phyloP scores from a whole-genome alignment of 306 rosid genomes.

The Abrus pulchellus region DNA sequence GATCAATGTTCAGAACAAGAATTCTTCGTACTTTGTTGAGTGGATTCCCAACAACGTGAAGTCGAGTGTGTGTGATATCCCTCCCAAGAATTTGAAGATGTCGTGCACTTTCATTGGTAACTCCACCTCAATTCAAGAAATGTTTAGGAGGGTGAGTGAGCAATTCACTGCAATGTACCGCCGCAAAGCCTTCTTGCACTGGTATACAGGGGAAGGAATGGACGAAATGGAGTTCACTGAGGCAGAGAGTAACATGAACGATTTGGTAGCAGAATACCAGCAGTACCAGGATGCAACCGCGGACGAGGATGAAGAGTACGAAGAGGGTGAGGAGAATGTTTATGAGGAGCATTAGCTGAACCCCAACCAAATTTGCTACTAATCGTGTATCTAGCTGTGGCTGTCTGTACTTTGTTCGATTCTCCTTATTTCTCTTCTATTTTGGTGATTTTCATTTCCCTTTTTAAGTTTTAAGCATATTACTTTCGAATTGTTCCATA shows the following conservation, averaged over 20 bases:
- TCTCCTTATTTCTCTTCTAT: constrained; percentile 15
- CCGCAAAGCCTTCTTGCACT: constrained; percentile 89
- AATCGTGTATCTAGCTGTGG: neutral
- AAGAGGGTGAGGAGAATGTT: constrained; percentile 58
- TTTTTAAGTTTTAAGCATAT: neutral
- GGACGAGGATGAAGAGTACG: constrained; percentile 79
- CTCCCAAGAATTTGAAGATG: constrained; percentile 80
- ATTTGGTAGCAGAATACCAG: constrained; percentile 90
- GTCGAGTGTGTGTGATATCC: constrained; percentile 86
- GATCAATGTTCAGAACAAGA: constrained; percentile 94
- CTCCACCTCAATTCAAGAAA: constrained; percentile 91
- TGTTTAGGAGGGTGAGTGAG: constrained; percentile 93
- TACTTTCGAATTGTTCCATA: constrained; percentile 28
- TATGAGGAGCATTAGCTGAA: constrained; percentile 45
- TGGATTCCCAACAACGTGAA: constrained; percentile 95
- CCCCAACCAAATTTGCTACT: neutral
- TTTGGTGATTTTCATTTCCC: constrained; percentile 25
- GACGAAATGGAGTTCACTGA: constrained; percentile 96
- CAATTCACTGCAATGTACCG: constrained; percentile 91
- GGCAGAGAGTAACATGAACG: constrained; percentile 92
- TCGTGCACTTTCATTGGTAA: constrained; percentile 84
- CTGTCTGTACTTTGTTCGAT: neutral
- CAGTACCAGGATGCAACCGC: constrained; percentile 92
- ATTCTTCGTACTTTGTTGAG: constrained; percentile 87
- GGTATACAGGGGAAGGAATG: constrained; percentile 96